These are phyloP conservation scores for Mariannaea sp. DNA, from an alignment of 2,329 filamentous ascomycete genomes.

Conservation along the genomic window DNA sequence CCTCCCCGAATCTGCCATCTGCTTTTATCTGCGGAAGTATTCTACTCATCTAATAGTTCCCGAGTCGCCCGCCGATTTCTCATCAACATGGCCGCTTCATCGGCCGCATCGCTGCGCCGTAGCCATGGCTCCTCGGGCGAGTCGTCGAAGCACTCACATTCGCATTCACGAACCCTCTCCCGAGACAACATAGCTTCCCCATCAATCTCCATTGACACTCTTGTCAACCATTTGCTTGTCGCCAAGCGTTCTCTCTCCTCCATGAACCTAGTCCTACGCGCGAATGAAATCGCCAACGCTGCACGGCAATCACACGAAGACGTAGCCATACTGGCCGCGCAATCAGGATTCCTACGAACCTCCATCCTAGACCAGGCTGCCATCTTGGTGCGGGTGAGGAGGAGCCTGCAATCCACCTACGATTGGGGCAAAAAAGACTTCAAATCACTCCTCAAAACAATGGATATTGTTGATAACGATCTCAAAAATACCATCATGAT, in stretches of 20 bases:
- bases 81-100: conserved; percentile 45
- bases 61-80: neutral
- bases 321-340: conserved; percentile 72
- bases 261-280: conserved; percentile 80
- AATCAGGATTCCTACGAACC: conserved; percentile 68
- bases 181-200: conserved; percentile 17
- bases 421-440: conserved; percentile 65
- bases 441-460: conserved; percentile 62
- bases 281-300: conserved; percentile 81
- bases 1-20: neutral
- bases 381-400: conserved; percentile 57
- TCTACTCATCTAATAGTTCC: neutral
- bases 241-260: conserved; percentile 88
- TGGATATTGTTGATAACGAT: conserved; percentile 69
- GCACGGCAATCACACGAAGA: conserved; percentile 80
- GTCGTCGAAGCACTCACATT: conserved; percentile 41
- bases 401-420: conserved; percentile 59
- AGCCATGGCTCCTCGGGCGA: conserved; percentile 45
- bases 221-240: conserved; percentile 82
- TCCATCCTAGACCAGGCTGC: conserved; percentile 63
- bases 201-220: conserved; percentile 65
- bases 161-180: conserved; percentile 26
- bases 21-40: neutral
- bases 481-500: conserved; percentile 70
- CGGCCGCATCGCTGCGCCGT: conserved; percentile 43